These are phyloP conservation scores for Moniliella sp. DNA, from an alignment of 1,284 basidiomycete genomes.

Conservation along the genomic window DNA sequence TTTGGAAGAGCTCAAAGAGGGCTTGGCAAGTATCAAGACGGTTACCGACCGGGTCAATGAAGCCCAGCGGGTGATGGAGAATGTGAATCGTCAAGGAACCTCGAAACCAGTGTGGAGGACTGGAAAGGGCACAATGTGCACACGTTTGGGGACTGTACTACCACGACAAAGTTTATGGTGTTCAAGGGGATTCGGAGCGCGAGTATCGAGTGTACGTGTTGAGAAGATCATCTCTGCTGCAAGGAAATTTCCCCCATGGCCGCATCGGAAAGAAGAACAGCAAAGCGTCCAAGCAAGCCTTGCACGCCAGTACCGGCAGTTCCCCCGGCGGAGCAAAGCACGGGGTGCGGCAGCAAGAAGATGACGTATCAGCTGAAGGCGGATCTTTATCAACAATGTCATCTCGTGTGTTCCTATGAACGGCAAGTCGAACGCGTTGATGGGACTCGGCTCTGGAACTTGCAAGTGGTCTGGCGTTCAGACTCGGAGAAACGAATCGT, in stretches of 20 bases:
- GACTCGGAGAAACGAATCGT: conserved; percentile 77
- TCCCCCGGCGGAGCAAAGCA: conserved; percentile 20
- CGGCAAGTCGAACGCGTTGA: conserved; percentile 24
- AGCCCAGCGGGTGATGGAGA: conserved; percentile 59
- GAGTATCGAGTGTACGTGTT: conserved; percentile 98
- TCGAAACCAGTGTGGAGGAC: conserved; percentile 77
- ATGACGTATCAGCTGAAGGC: conserved; percentile 72
- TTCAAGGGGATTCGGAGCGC: conserved; percentile 81
- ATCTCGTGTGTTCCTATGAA: conserved; percentile 44
- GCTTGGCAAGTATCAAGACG: conserved; percentile 64
- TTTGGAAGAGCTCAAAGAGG: conserved; percentile 59
- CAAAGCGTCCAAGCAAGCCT: conserved; percentile 32
- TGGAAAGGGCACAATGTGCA: conserved; percentile 95
- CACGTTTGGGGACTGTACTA: conserved; percentile 73
- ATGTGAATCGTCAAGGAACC: conserved; percentile 67
- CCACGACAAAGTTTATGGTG: conserved; percentile 92
- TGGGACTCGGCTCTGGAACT: no score
- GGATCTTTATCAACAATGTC: conserved; percentile 92
- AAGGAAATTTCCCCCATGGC: conserved; percentile 48
- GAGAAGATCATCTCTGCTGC: conserved; percentile 99
- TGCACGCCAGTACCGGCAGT: conserved; percentile 9
- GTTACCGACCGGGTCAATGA: conserved; percentile 93
- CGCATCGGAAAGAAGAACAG: conserved; percentile 32
- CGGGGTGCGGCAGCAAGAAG: conserved; percentile 41
- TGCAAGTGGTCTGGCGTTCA: conserved; percentile 80